phyloP scores from a whole-genome alignment of 169 alveolate species.

The Eimeria necatrix region DNA sequence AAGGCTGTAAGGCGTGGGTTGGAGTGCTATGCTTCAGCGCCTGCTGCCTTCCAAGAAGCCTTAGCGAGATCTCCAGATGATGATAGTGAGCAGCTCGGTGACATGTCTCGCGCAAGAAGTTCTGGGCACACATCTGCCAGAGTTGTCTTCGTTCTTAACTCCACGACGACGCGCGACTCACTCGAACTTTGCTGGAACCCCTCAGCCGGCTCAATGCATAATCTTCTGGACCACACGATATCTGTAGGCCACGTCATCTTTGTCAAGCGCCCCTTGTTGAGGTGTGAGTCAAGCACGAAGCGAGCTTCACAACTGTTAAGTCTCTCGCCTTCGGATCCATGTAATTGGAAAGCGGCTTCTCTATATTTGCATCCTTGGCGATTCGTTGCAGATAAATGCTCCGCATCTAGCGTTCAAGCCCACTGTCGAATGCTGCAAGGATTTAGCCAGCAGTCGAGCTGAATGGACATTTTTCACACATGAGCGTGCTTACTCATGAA shows the following conservation, averaged over 20 bases:
- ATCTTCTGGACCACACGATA: conserved; percentile 61
- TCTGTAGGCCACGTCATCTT: conserved; percentile 60
- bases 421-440: too few species aligned
- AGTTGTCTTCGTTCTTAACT: background rate
- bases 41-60: background rate
- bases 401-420: too few species aligned
- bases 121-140: conserved; percentile 16
- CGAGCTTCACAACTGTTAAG: too few species aligned
- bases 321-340: too few species aligned
- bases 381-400: too few species aligned
- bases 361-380: too few species aligned
- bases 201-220: conserved; percentile 12
- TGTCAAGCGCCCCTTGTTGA: background rate
- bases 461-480: too few species aligned
- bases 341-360: too few species aligned
- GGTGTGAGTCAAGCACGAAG: background rate
- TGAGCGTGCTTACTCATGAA: too few species aligned
- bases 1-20: too few species aligned
- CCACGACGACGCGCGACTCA: background rate
- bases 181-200: conserved; percentile 67
- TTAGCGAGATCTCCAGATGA: background rate
- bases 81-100: too few species aligned
- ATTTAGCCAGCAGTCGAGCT: too few species aligned
- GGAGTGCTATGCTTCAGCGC: background rate
- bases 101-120: background rate